Evolutionary conservation across 2,329 filamentous ascomycete species (phyloP), one percentile per base, ranked within the genome.

Genomic region (Alternaria angustiovoidea): DNA sequence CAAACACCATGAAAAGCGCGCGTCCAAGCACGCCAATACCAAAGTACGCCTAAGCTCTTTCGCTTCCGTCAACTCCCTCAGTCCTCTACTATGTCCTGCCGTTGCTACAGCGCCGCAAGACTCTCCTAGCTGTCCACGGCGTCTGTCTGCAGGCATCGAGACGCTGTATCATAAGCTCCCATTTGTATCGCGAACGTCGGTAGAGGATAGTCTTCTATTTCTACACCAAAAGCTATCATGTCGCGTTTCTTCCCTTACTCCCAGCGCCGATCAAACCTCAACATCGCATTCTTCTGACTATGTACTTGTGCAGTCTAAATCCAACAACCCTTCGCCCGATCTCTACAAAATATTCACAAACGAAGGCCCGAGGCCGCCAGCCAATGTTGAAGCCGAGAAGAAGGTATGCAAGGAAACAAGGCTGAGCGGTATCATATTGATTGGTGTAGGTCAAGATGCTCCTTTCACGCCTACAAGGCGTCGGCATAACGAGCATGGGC

Each of bases 331-430:
- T 20, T 66, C 75, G 11, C 62, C 72, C 28, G 72, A 91, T 57
- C 87, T 91, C 65, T 86, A 87, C 67, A 84, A 84, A 36, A 82
- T 92, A 46, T 91, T 92, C 81, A 88, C 86, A 68, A 79, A 83
- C 61, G 87, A 90, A 57, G 82, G 84, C 11, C 52, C 70, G 4
- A 69, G 68, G 44, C 79, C 83, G 20, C 87, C 85, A 28, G 59
- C 61, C 70, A 87, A 88, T 53, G 87, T 85, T 67, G 87, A 88
- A 63, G 82, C 85, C 44, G 81, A 83, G 61, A 85, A 85, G 68
- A 84, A 84, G 75, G 79, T 81, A 53, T 46, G 72, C 64, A 11
- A 28, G 38, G 26, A n/a, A 11, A 28, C 11, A 7, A 11, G 22
- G 28, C 47, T 11, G 12, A 24, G 30, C 26, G 32, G 22, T 20